These are phyloP conservation scores for Brassica nigra DNA, from an alignment of 345 rosid species.

Conservation along the genomic window DNA sequence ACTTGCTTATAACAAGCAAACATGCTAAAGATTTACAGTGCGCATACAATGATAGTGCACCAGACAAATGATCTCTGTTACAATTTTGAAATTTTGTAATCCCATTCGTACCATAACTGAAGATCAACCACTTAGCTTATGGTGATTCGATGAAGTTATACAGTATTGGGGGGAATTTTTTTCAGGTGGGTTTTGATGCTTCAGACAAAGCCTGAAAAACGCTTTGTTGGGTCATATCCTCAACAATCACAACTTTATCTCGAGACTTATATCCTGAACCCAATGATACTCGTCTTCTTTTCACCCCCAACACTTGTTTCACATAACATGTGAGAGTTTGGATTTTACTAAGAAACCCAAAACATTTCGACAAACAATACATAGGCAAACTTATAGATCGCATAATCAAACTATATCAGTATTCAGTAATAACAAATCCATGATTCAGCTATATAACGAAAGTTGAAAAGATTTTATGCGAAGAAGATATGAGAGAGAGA, in stretches of 20 bases:
- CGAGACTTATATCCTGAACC: constrained; percentile 88
- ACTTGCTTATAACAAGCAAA: constrained; percentile 14
- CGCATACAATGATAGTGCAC: background rate
- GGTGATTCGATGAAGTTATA: background rate
- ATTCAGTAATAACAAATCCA: background rate
- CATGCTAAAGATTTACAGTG: constrained; percentile 19
- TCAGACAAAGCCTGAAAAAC: constrained; percentile 65
- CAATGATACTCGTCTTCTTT: constrained; percentile 79
- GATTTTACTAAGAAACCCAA: background rate
- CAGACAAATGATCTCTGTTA: background rate
- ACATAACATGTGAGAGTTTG: constrained; percentile 2
- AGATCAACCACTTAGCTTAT: background rate
- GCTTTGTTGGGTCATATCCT: constrained; percentile 55
- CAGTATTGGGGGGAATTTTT: background rate
- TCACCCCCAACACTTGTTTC: constrained; percentile 75
- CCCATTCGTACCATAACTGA: too few species aligned
- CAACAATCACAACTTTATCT: constrained; percentile 86
- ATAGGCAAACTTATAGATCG: background rate
- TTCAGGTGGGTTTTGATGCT: constrained; percentile 45
- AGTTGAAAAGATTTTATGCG: background rate
- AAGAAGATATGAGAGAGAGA: background rate
- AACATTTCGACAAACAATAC: background rate
- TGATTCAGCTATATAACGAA: background rate
- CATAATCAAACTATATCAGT: background rate
- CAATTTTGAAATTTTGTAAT: background rate